Evolutionary conservation across 441 rosid species (phyloP).

Genomic region (Gossypium trilobum): DNA sequence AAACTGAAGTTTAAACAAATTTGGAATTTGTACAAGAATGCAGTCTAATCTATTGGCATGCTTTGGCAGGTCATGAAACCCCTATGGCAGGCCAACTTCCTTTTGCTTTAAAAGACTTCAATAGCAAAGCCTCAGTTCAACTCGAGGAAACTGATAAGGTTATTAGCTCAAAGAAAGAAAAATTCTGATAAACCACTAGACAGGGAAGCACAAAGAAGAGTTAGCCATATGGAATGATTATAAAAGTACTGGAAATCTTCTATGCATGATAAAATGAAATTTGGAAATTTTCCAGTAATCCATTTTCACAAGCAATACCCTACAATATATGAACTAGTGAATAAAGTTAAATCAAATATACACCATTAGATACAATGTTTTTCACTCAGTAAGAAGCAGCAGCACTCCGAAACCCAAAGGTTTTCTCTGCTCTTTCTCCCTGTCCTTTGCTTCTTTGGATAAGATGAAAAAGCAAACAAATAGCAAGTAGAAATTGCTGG

Average conservation of each 20-base stretch:
- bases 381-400: not conserved
- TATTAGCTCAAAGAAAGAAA: not conserved
- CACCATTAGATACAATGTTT: not conserved
- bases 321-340: not conserved
- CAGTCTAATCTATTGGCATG: not conserved
- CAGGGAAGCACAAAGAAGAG: not conserved
- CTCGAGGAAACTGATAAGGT: not conserved
- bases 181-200: not conserved
- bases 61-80: not conserved
- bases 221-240: not conserved
- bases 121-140: not conserved
- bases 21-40: not conserved
- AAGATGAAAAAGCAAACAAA: not conserved
- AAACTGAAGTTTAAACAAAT: not conserved
- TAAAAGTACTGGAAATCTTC: not conserved
- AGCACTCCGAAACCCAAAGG: not conserved
- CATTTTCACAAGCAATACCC: not conserved
- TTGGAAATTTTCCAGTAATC: not conserved
- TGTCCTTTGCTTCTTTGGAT: not conserved
- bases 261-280: not conserved
- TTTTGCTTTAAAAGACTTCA: constrained; percentile 3
- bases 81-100: not conserved
- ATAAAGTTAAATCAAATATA: not conserved
- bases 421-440: not conserved
- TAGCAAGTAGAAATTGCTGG: not conserved